Evolutionary conservation across 768 basidiomycete genomes (phyloP).

Genomic region (Mrakia gelida): DNA sequence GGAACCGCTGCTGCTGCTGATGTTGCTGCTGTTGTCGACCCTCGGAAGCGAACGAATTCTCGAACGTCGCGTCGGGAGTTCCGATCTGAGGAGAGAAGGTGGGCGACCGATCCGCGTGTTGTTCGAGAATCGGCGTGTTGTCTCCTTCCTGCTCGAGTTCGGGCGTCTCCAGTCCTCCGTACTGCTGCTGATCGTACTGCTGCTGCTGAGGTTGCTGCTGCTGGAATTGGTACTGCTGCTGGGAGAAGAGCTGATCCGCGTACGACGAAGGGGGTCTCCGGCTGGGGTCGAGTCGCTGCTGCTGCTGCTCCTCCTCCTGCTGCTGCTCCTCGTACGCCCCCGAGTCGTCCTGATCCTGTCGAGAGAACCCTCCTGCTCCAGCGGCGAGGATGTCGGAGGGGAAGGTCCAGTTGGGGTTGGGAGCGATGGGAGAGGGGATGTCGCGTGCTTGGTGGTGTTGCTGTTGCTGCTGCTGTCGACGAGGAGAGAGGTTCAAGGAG

Average conservation of each 20-base stretch:
- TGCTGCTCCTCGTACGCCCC: neutral
- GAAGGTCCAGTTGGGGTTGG: slow-evolving; percentile 8
- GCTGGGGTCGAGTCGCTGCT: neutral
- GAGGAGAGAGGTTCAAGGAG: neutral
- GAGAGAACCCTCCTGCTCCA: neutral
- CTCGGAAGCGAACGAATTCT: neutral
- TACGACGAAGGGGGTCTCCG: neutral
- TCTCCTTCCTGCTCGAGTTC: neutral
- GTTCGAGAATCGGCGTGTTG: slow-evolving; percentile 18
- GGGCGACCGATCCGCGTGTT: slow-evolving; percentile 26
- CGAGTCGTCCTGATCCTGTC: neutral
- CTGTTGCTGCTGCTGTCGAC: neutral
- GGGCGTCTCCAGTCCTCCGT: neutral
- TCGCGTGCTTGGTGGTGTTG: slow-evolving; percentile 11
- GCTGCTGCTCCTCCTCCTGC: neutral
- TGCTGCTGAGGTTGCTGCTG: neutral
- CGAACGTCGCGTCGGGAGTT: slow-evolving; percentile 20
- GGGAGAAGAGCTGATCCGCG: slow-evolving; percentile 1
- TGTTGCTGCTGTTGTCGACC: neutral
- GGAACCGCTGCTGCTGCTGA: neutral
- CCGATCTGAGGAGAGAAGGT: slow-evolving; percentile 26
- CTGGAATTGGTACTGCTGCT: neutral
- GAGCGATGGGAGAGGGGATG: slow-evolving; percentile 2
- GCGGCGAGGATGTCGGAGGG: slow-evolving; percentile 17
- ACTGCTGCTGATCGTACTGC: neutral